Percentiles rank a stretch among this genome's conserved stretches.
Conservation (phyloP, 2,329 filamentous ascomycete species). For the Aphanocladium album region DNA sequence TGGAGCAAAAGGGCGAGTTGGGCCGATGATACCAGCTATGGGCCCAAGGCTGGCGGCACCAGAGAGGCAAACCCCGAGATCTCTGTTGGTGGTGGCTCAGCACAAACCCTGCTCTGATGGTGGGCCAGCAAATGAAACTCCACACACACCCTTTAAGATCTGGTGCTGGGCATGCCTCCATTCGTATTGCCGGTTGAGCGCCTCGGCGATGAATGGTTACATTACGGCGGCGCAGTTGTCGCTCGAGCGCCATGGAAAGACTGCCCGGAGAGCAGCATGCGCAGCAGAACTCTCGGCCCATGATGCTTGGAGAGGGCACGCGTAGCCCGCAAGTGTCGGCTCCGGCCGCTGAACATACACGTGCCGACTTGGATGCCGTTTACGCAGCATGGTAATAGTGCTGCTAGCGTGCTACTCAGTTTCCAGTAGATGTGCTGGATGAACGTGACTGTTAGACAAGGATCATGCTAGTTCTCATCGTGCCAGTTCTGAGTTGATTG, state of each 20-base stretch:
- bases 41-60: background rate
- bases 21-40: background rate
- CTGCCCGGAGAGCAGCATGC: background rate
- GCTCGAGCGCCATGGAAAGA: background rate
- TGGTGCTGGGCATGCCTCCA: background rate
- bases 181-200: slow-evolving; percentile 5
- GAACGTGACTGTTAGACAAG: background rate
- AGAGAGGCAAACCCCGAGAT: slow-evolving; percentile 1
- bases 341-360: background rate
- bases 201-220: slow-evolving; percentile 12
- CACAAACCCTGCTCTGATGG: background rate
- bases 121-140: background rate
- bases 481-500: background rate
- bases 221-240: background rate
- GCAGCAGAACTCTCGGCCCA: background rate
- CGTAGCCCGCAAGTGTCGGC: background rate
- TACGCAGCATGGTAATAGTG: background rate
- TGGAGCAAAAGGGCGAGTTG: background rate
- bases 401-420: background rate
- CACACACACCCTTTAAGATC: slow-evolving; percentile 8
- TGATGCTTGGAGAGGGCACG: background rate
- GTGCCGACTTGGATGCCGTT: background rate
- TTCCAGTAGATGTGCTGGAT: background rate
- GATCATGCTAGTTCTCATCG: background rate
- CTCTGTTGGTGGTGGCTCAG: slow-evolving; percentile 13